Conservation (phyloP, 495 filamentous ascomycete genomes). For the Daldinia loculata region DNA sequence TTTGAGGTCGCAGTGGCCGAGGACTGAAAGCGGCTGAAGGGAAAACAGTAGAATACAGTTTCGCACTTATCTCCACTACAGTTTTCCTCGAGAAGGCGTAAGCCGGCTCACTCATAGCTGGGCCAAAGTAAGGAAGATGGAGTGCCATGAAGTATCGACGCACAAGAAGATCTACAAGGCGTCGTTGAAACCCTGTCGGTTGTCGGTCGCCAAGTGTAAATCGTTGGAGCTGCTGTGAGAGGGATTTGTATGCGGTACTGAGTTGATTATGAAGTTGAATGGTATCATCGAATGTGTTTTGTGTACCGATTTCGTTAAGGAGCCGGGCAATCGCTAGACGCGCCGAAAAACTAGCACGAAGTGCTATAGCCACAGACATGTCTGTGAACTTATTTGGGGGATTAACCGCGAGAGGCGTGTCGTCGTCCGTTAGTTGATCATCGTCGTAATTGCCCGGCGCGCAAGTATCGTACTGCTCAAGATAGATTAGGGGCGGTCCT, state of each 20-base stretch:
- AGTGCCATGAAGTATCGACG: conserved; percentile 57
- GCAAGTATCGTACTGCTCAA: conserved; percentile 56
- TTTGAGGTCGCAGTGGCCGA: conserved; percentile 1
- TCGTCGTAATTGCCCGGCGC: conserved; percentile 59
- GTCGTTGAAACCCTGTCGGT: conserved; percentile 50
- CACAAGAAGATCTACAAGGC: conserved; percentile 54
- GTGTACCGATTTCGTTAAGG: conserved; percentile 57
- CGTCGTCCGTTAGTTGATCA: conserved; percentile 48
- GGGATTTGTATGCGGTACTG: conserved; percentile 46
- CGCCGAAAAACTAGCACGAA: conserved; percentile 56
- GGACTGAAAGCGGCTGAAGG: conserved; percentile 44
- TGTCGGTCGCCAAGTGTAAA: conserved; percentile 31
- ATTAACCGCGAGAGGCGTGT: conserved; percentile 36
- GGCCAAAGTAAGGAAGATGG: conserved; percentile 58
- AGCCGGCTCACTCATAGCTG: conserved; percentile 48
- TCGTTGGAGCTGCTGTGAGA: conserved; percentile 53
- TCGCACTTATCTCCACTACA: conserved; percentile 60
- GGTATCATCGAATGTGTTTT: conserved; percentile 44
- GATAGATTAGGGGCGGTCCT: conserved; percentile 60
- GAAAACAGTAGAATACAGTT: conserved; percentile 57
- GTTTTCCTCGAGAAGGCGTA: conserved; percentile 62
- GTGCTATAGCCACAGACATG: conserved; percentile 54
- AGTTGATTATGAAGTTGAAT: conserved; percentile 50
- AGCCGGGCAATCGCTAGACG: conserved; percentile 58
- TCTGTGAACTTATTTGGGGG: conserved; percentile 55